These are phyloP conservation scores for Aegilops umbellulata DNA, from an alignment of 176 grass and related monocot genomes.

Conservation along the genomic window DNA sequence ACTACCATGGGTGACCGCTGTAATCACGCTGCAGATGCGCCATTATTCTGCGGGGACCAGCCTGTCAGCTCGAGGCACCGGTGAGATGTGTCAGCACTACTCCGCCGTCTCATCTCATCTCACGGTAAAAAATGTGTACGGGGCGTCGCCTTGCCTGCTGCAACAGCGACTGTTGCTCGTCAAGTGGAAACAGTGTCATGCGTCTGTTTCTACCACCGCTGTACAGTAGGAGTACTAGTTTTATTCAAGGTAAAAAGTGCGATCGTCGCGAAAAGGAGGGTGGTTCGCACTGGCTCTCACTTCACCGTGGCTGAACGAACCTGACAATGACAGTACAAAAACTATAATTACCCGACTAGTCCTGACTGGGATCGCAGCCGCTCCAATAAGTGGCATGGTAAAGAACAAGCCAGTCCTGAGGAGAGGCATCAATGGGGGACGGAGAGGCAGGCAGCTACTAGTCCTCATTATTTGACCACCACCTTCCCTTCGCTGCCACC, in stretches of 20 bases:
- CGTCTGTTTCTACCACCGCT: neutral
- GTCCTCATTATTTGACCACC: conserved; percentile 32
- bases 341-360: neutral
- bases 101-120: neutral
- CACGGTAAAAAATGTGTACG: neutral
- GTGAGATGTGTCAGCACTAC: neutral
- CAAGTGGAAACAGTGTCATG: neutral
- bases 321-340: neutral
- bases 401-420: conserved; percentile 24
- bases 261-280: neutral
- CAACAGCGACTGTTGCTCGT: too few relatives aligned
- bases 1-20: neutral
- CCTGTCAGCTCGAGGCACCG: neutral
- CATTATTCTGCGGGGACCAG: conserved; percentile 19
- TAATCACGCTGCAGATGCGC: neutral
- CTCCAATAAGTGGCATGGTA: neutral
- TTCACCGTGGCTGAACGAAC: neutral
- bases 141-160: neutral
- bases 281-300: neutral
- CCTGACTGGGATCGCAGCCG: neutral
- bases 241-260: neutral
- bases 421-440: conserved; percentile 9
- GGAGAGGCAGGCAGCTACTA: conserved; percentile 19
- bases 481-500: neutral
- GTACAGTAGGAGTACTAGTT: neutral